These are phyloP conservation scores for Trypanosoma congolense DNA, from an alignment of 208 protist species.

Conservation along the genomic window DNA sequence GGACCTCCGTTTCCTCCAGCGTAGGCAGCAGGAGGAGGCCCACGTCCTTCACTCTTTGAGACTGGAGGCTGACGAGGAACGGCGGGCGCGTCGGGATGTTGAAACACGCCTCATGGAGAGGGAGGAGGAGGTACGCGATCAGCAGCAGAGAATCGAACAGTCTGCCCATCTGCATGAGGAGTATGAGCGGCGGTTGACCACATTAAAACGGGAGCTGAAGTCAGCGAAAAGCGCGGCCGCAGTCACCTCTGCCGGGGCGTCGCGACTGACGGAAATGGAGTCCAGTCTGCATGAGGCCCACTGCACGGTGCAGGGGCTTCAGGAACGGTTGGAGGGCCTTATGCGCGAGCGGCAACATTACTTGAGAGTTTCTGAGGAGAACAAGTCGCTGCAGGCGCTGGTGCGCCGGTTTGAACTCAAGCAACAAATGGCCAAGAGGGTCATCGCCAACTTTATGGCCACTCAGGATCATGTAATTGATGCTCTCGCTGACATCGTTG, in stretches of 20 bases:
- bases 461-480: constrained; percentile 29
- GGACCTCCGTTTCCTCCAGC: constrained; percentile 12
- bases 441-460: constrained; percentile 28
- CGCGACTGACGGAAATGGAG: constrained; percentile 53
- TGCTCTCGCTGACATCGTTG: constrained; percentile 15
- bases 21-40: constrained; percentile 5
- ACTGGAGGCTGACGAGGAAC: constrained; percentile 17
- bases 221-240: constrained; percentile 47
- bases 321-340: constrained; percentile 22
- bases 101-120: constrained; percentile 16
- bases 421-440: constrained; percentile 21
- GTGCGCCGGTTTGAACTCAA: constrained; percentile 21
- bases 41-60: constrained; percentile 8
- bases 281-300: constrained; percentile 33
- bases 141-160: constrained; percentile 19
- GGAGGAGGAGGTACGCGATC: constrained; percentile 24
- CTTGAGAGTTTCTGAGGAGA: constrained; percentile 5
- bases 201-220: constrained; percentile 36
- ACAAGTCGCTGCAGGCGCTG: constrained; percentile 5
- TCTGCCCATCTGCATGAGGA: constrained; percentile 22
- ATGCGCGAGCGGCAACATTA: constrained; percentile 17
- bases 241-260: constrained; percentile 34
- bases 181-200: constrained; percentile 27
- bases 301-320: constrained; percentile 19
- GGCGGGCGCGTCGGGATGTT: constrained; percentile 3